Evolutionary conservation across 345 rosid genomes (phyloP), one percentile per base, ranked within the genome.

Genomic region (Hevea brasiliensis): DNA sequence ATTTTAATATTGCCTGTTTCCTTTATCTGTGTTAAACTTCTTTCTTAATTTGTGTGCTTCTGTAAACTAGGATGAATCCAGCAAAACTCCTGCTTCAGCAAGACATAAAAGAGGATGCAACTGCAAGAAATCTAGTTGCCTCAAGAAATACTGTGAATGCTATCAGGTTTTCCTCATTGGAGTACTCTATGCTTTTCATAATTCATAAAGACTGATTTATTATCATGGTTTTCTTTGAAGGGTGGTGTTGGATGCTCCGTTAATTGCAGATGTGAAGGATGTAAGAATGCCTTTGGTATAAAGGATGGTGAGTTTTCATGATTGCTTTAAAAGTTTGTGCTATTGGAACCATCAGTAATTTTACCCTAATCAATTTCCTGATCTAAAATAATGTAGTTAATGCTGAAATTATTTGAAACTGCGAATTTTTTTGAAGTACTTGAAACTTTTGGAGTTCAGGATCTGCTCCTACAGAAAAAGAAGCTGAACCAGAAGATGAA

Each of bases 91-190:
- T 37, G 94, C 97, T 75, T 95, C 99, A 32, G 97, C 98, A 18
- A 89, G 98, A 26, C 99, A 95, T 77, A 92, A 92, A 83, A 84
- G 95, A 80, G 99, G 99, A 45, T 95, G 99, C 89, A 92, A 91
- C 85, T 95, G 99, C 90, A 95, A 95, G 85, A 95, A 91, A 75
- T 95, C 99, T 50, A 86, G 81, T 78, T 95, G 99, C 81, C 82
- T 90, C 55, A 95, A 95, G 87, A 95, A 95, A 84, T 95, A 95
- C 74, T 95, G 99, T 7, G 99, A 95, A 89, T 95, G 99, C 92
- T 95, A 81, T 81, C 99, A 95, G 99, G 99, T 95, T 81, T 81
- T 70, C 74, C 64, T 72, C 42, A 55, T 56, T 58, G 18, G 20
- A 57, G 53, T 13, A 29, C 67, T 48, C 57, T 32, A 12, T 76